These are phyloP conservation scores for Auriculariales sp. DNA, from an alignment of 768 basidiomycete genomes.

Conservation along the genomic window DNA sequence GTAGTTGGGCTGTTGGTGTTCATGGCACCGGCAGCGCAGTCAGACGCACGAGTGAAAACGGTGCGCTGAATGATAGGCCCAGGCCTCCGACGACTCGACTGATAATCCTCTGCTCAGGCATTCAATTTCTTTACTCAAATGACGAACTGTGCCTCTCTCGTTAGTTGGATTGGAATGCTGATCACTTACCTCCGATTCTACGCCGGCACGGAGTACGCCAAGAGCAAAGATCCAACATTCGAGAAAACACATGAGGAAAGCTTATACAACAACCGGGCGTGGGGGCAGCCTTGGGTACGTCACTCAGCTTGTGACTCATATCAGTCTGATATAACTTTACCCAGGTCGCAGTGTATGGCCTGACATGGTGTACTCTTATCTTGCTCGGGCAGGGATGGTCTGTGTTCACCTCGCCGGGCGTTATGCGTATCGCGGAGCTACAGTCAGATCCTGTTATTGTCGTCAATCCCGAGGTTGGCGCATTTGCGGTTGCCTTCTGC, in stretches of 20 bases:
- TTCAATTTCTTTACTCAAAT: slow-evolving; percentile 1
- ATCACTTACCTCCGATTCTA: background rate
- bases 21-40: background rate
- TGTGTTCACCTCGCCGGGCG: background rate
- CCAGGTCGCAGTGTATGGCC: background rate
- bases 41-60: background rate
- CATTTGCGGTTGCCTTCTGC: background rate
- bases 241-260: background rate
- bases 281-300: background rate
- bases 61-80: background rate
- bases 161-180: slow-evolving; percentile 1
- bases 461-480: background rate
- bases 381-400: background rate
- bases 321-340: background rate
- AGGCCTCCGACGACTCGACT: too few relatives aligned
- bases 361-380: background rate
- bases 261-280: background rate
- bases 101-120: too few relatives aligned
- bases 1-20: background rate
- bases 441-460: background rate
- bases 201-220: background rate
- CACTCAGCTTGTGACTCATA: too few relatives aligned
- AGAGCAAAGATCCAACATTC: background rate
- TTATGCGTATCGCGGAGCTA: too few relatives aligned
- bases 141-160: slow-evolving; percentile 1